These are phyloP conservation scores for Periconia macrospinosa DNA, from an alignment of 2,329 filamentous ascomycete genomes.

Conservation along the genomic window DNA sequence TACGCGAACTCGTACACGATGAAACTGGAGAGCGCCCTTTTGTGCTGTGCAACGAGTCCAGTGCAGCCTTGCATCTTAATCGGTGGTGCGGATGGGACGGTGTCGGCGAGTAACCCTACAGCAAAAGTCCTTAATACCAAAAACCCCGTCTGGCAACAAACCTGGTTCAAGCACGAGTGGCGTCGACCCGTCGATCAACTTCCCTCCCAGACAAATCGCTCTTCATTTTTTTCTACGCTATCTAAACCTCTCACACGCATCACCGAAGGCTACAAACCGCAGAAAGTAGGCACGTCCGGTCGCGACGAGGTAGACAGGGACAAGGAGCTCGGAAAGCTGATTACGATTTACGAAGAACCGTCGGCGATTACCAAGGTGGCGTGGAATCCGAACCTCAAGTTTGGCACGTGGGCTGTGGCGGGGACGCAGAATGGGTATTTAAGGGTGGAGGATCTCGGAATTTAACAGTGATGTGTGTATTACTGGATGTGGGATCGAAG, in stretches of 20 bases:
- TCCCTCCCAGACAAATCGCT: too few species aligned
- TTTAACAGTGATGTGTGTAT: too few species aligned
- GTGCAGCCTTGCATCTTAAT: conserved; percentile 59
- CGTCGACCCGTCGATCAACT: conserved; percentile 22
- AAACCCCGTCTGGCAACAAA: conserved; percentile 55
- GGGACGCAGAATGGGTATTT: conserved; percentile 53
- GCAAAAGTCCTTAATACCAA: conserved; percentile 54
- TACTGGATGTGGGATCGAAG: too few species aligned
- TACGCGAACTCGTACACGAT: conserved; percentile 48
- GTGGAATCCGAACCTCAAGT: conserved; percentile 56
- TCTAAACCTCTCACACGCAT: conserved; percentile 37
- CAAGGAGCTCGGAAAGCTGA: conserved; percentile 31
- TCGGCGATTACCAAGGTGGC: conserved; percentile 48
- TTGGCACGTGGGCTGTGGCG: conserved; percentile 55
- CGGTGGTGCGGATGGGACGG: conserved; percentile 56
- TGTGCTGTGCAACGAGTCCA: conserved; percentile 51
- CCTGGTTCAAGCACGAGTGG: conserved; percentile 64
- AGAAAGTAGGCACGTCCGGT: conserved; percentile 27
- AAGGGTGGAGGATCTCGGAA: conserved; percentile 51
- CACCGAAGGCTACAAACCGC: conserved; percentile 46
- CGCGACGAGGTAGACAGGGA: conserved; percentile 19
- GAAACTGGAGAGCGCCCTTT: conserved; percentile 41
- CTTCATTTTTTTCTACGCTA: neutral
- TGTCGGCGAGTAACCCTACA: conserved; percentile 56
- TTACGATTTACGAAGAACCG: conserved; percentile 50